Conservation (phyloP, 1,284 basidiomycete species). For the Termitomyces sp. region DNA sequence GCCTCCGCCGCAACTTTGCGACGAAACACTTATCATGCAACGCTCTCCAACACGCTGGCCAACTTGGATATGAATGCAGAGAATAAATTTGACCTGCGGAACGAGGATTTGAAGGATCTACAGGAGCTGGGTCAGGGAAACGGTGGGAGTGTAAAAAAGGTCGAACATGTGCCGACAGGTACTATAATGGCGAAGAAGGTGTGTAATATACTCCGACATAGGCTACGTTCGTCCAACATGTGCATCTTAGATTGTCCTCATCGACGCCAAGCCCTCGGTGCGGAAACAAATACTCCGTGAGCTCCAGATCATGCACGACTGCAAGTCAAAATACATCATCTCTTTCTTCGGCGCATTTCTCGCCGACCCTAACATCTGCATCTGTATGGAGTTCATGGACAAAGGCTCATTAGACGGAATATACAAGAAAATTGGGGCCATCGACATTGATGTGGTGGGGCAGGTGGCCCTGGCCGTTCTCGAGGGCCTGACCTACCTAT, state of each 20-base stretch:
- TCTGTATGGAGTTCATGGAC: constrained; percentile 99
- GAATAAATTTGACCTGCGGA: constrained; percentile 70
- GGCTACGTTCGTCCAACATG: constrained; percentile 86
- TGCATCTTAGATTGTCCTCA: constrained; percentile 80
- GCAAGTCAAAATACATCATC: constrained; percentile 90
- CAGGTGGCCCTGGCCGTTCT: constrained; percentile 91
- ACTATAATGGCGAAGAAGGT: constrained; percentile 94
- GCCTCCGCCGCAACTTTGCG: constrained; percentile 31
- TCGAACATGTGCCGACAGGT: constrained; percentile 84
- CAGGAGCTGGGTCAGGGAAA: constrained; percentile 94
- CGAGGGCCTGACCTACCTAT: constrained; percentile 92
- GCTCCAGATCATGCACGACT: constrained; percentile 98
- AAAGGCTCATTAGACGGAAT: constrained; percentile 88
- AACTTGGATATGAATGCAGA: constrained; percentile 73
- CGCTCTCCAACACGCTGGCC: constrained; percentile 63
- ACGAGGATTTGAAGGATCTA: constrained; percentile 82
- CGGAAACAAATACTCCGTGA: constrained; percentile 98
- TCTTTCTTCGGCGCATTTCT: constrained; percentile 97
- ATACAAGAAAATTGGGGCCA: constrained; percentile 91
- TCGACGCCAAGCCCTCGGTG: constrained; percentile 95
- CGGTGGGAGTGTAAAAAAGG: constrained; percentile 95
- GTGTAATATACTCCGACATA: constrained; percentile 70
- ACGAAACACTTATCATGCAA: constrained; percentile 34
- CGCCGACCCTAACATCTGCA: constrained; percentile 95
- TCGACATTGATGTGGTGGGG: constrained; percentile 87